phyloP scores from a whole-genome alignment of 805 yeast genomes.

The Saturnispora ahearnii region DNA sequence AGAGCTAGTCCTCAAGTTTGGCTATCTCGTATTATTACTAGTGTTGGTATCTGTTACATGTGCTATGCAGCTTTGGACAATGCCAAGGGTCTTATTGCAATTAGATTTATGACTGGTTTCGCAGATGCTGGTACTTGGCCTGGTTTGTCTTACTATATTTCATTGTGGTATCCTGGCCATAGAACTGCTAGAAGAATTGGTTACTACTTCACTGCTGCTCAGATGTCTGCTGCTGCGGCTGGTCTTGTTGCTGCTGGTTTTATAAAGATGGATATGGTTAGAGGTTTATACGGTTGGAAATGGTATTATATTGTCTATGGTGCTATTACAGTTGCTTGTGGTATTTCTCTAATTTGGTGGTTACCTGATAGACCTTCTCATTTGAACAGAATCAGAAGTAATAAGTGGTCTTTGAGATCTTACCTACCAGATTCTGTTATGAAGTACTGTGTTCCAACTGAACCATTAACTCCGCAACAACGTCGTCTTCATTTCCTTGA shows the following conservation, averaged over 20 bases:
- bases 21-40: slow-evolving; percentile 67
- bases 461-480: slow-evolving; percentile 49
- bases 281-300: slow-evolving; percentile 75
- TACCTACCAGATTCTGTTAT: slow-evolving; percentile 16
- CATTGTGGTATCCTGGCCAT: slow-evolving; percentile 78
- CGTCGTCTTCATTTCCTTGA: slow-evolving; percentile 49
- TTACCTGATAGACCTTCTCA: slow-evolving; percentile 67
- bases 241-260: slow-evolving; percentile 84
- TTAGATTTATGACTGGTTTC: slow-evolving; percentile 63
- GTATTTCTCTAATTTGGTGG: slow-evolving; percentile 68
- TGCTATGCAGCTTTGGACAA: slow-evolving; percentile 59
- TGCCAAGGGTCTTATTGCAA: slow-evolving; percentile 55
- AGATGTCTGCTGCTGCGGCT: slow-evolving; percentile 80
- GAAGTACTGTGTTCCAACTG: slow-evolving; percentile 19
- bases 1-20: slow-evolving; percentile 74
- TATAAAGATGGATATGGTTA: slow-evolving; percentile 65
- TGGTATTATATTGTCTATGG: slow-evolving; percentile 83
- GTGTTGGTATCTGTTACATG: slow-evolving; percentile 69
- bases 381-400: slow-evolving; percentile 13
- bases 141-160: slow-evolving; percentile 74
- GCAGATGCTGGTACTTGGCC: slow-evolving; percentile 90
- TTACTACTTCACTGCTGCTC: slow-evolving; percentile 87
- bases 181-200: slow-evolving; percentile 75
- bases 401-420: slow-evolving; percentile 15
- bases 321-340: slow-evolving; percentile 52